phyloP scores from a whole-genome alignment of 495 filamentous ascomycete species.

The Penicillium robsamsonii region DNA sequence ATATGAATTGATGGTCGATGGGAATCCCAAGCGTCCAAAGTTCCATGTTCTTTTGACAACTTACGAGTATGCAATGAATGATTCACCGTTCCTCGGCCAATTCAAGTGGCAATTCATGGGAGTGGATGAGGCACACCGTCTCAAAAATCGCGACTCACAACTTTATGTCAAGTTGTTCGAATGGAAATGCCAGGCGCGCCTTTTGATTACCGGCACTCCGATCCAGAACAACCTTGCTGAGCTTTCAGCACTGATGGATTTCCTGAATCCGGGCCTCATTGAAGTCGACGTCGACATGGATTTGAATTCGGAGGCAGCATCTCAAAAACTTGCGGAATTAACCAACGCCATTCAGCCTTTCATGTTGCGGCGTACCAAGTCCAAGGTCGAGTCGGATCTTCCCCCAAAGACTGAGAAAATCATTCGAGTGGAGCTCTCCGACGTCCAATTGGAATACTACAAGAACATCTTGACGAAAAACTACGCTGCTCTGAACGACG shows the following conservation, averaged over 20 bases:
- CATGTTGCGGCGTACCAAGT: conserved; percentile 95
- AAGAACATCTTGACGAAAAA: conserved; percentile 98
- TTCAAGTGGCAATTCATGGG: conserved; percentile 98
- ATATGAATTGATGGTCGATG: conserved; percentile 81
- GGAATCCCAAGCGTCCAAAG: conserved; percentile 77
- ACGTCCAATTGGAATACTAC: conserved; percentile 96
- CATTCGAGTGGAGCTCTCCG: conserved; percentile 92
- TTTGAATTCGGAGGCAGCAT: conserved; percentile 64
- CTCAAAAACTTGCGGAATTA: conserved; percentile 66
- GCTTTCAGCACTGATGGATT: conserved; percentile 87
- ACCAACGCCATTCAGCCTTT: conserved; percentile 77
- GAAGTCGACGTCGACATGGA: conserved; percentile 88
- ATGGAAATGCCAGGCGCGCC: conserved; percentile 78
- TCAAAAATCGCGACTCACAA: conserved; percentile 95
- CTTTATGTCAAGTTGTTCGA: conserved; percentile 81
- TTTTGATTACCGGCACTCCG: conserved; percentile 95
- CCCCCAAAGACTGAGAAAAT: conserved; percentile 98
- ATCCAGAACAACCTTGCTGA: conserved; percentile 97
- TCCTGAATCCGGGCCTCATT: conserved; percentile 87
- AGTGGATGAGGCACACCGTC: conserved; percentile 92
- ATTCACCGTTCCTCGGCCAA: conserved; percentile 71
- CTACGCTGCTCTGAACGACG: conserved; percentile 90
- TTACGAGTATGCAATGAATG: conserved; percentile 87
- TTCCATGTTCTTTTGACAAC: conserved; percentile 96
- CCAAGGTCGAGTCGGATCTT: conserved; percentile 91